These are phyloP conservation scores for Blakeslea trispora DNA, from an alignment of 371 early-diverging fungal species.

Conservation along the genomic window DNA sequence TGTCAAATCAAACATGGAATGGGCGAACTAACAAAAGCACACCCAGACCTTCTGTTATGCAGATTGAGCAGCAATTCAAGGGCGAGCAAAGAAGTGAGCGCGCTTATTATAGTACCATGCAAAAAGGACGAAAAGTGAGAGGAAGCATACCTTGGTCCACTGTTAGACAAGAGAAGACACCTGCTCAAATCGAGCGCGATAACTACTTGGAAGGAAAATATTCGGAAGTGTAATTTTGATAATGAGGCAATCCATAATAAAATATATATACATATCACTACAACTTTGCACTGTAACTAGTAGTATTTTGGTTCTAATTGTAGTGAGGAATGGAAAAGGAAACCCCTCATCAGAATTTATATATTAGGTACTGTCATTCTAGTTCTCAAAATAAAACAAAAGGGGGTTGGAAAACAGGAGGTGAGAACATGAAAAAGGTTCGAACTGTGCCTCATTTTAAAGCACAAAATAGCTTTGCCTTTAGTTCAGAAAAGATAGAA, in stretches of 20 bases:
- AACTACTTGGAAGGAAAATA: conserved; percentile 21
- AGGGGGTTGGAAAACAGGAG: too few species aligned
- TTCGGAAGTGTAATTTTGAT: too few species aligned
- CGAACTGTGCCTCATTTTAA: too few species aligned
- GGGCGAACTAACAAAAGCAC: conserved; percentile 5
- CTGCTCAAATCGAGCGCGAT: conserved; percentile 37
- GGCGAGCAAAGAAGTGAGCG: conserved; percentile 3
- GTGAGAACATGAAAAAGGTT: too few species aligned
- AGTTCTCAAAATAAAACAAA: too few species aligned
- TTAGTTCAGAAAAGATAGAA: too few species aligned
- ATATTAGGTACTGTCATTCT: too few species aligned
- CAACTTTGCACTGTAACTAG: too few species aligned
- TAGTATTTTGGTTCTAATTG: too few species aligned
- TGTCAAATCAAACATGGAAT: conserved; percentile 23
- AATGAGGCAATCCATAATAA: background rate
- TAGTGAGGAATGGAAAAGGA: too few species aligned
- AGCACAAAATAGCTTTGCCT: too few species aligned
- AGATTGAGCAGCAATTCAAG: conserved; percentile 1
- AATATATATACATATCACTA: background rate
- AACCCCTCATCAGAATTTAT: too few species aligned
- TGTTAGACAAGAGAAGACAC: conserved; percentile 15
- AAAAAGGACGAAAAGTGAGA: conserved; percentile 22
- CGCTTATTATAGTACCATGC: conserved; percentile 26
- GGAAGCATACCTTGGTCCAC: conserved; percentile 26
- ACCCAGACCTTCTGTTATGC: conserved; percentile 7